Conservation (phyloP, 2,329 filamentous ascomycete genomes). For the Claviceps purpurea region DNA sequence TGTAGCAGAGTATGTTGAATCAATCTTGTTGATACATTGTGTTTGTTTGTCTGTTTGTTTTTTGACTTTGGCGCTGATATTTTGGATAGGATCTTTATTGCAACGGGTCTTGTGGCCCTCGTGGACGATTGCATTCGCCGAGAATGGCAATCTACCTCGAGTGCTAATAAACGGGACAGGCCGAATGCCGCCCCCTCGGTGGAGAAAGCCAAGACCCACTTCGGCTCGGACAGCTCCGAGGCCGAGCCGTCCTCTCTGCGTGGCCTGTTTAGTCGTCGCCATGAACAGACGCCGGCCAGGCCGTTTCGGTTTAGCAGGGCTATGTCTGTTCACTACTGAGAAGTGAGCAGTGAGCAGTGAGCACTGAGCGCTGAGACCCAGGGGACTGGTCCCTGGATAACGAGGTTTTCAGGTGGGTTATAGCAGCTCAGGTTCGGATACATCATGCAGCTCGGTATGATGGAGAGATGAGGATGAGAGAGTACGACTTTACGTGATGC, state of each 20-base stretch:
- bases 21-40: not conserved
- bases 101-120: slow-evolving; percentile 77
- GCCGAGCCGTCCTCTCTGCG: not conserved
- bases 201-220: not conserved
- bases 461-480: too few species aligned
- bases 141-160: slow-evolving; percentile 42
- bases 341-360: too few species aligned
- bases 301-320: slow-evolving; percentile 23
- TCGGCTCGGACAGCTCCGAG: not conserved
- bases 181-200: slow-evolving; percentile 1
- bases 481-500: too few species aligned
- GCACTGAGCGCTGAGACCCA: not conserved
- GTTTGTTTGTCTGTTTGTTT: not conserved
- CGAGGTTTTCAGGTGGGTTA: too few species aligned
- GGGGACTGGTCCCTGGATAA: too few species aligned
- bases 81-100: slow-evolving; percentile 63
- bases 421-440: too few species aligned
- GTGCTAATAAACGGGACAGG: slow-evolving; percentile 6
- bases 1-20: slow-evolving; percentile 62
- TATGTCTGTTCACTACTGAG: slow-evolving; percentile 22
- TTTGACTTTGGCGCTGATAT: not conserved
- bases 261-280: slow-evolving; percentile 5
- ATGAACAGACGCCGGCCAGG: slow-evolving; percentile 18
- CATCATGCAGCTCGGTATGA: too few species aligned
- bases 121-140: slow-evolving; percentile 85